These are phyloP conservation scores for Trichoderma sp. DNA, from an alignment of 2,329 filamentous ascomycete genomes.

Conservation along the genomic window DNA sequence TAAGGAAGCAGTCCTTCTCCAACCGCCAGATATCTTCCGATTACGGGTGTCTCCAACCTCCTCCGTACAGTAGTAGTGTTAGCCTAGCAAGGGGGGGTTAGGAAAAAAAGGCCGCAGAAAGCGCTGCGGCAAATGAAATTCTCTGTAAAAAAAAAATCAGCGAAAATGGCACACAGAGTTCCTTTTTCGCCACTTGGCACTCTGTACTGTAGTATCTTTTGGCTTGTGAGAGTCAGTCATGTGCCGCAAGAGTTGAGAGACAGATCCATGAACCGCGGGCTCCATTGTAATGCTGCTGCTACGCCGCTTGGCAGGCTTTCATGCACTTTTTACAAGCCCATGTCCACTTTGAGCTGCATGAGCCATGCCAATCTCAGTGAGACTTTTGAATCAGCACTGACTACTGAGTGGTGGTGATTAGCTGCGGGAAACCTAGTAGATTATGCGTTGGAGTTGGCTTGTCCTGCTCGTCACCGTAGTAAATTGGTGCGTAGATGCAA, in stretches of 20 bases:
- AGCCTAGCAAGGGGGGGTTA: background rate
- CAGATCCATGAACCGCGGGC: slow-evolving; percentile 5
- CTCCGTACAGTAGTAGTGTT: background rate
- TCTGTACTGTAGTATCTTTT: background rate
- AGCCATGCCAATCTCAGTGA: background rate
- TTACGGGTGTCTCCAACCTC: slow-evolving; percentile 3
- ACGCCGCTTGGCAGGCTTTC: background rate
- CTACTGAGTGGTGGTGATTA: background rate
- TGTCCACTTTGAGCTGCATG: slow-evolving; percentile 11
- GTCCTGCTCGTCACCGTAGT: background rate
- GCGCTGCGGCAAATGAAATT: background rate
- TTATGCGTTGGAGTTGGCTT: background rate
- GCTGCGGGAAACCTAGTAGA: too few species aligned
- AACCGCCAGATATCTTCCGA: slow-evolving; percentile 14
- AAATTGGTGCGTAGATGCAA: background rate
- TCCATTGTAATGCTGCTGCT: slow-evolving; percentile 7
- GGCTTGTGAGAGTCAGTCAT: slow-evolving; percentile 13
- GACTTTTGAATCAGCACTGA: background rate
- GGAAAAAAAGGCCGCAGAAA: background rate
- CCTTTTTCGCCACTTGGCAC: background rate
- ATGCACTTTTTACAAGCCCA: background rate
- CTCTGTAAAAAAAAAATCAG: background rate
- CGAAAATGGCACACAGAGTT: background rate
- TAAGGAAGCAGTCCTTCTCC: background rate
- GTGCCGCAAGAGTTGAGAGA: slow-evolving; percentile 7